A percentile compares a stretch with the other conserved stretches of the same genome.
phyloP scores from a whole-genome alignment of 1,284 basidiomycete species.

The Cutaneotrichosporon sp. region DNA sequence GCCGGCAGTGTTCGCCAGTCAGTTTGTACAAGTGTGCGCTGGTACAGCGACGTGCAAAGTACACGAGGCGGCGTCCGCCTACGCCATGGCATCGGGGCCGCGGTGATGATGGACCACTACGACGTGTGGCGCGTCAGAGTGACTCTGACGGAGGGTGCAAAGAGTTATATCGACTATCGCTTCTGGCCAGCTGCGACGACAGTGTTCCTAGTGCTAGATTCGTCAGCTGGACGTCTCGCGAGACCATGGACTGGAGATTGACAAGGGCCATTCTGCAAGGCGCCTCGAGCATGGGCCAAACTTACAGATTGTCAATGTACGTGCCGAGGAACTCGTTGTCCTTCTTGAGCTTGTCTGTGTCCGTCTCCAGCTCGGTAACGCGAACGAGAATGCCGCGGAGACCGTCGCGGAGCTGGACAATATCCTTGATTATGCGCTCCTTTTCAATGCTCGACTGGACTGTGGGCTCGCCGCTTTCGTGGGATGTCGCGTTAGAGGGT shows the following conservation, averaged over 20 bases:
- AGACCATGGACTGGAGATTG: background rate
- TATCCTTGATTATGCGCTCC: constrained; percentile 42
- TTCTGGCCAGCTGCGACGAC: constrained; percentile 43
- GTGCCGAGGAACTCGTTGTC: constrained; percentile 45
- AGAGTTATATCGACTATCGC: constrained; percentile 21
- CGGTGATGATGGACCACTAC: no score
- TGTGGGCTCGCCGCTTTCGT: constrained; percentile 17
- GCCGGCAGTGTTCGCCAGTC: no score
- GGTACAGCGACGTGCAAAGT: no score
- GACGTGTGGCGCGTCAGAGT: no score
- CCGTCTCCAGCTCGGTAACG: constrained; percentile 37
- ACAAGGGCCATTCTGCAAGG: background rate
- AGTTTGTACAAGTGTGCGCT: no score
- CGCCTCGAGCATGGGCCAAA: constrained; percentile 4
- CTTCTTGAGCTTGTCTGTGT: constrained; percentile 41
- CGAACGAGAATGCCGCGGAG: constrained; percentile 39
- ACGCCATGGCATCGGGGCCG: no score
- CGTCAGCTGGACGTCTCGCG: background rate
- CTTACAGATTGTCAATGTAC: constrained; percentile 48
- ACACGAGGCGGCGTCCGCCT: no score
- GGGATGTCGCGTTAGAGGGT: background rate
- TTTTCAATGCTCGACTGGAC: constrained; percentile 39
- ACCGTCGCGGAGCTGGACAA: constrained; percentile 37
- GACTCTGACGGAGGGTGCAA: no score
- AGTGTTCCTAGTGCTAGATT: constrained; percentile 42